These are phyloP conservation scores for Talaromyces trachyspermus DNA, from an alignment of 495 filamentous ascomycete species.

Conservation along the genomic window DNA sequence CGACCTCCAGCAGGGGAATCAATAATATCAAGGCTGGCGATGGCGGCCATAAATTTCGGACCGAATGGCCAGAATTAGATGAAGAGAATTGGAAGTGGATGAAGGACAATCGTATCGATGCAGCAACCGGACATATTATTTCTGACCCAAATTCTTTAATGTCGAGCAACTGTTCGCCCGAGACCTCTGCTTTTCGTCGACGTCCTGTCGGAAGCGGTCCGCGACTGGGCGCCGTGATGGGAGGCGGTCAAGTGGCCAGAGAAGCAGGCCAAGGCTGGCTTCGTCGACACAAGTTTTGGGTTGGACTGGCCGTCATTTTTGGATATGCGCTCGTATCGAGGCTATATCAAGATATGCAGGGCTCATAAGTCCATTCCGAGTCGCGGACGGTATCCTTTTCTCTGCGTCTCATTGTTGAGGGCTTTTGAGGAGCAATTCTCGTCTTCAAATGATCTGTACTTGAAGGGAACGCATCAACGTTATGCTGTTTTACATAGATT, in stretches of 20 bases:
- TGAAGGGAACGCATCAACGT: too few species aligned
- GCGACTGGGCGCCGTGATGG: constrained; percentile 72
- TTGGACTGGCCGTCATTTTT: constrained; percentile 61
- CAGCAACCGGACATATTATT: constrained; percentile 58
- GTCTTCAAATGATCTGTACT: too few species aligned
- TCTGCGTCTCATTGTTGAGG: not conserved
- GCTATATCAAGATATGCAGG: constrained; percentile 50
- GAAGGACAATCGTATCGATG: constrained; percentile 71
- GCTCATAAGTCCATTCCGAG: not conserved
- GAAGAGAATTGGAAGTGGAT: constrained; percentile 93
- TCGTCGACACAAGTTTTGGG: constrained; percentile 63
- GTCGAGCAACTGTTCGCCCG: constrained; percentile 46
- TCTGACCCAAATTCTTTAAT: constrained; percentile 29
- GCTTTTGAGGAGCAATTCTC: too few species aligned
- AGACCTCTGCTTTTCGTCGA: constrained; percentile 59
- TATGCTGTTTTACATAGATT: too few species aligned
- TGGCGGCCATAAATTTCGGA: constrained; percentile 80
- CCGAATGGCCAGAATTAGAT: constrained; percentile 87
- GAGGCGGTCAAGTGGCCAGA: constrained; percentile 62
- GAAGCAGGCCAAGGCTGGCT: constrained; percentile 78
- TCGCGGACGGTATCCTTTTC: not conserved
- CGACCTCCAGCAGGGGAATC: constrained; percentile 43
- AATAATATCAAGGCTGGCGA: constrained; percentile 77
- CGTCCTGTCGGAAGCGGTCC: constrained; percentile 59
- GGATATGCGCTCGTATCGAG: constrained; percentile 73